phyloP scores from a whole-genome alignment of 805 yeast species.

The Komagataella pastoris region DNA sequence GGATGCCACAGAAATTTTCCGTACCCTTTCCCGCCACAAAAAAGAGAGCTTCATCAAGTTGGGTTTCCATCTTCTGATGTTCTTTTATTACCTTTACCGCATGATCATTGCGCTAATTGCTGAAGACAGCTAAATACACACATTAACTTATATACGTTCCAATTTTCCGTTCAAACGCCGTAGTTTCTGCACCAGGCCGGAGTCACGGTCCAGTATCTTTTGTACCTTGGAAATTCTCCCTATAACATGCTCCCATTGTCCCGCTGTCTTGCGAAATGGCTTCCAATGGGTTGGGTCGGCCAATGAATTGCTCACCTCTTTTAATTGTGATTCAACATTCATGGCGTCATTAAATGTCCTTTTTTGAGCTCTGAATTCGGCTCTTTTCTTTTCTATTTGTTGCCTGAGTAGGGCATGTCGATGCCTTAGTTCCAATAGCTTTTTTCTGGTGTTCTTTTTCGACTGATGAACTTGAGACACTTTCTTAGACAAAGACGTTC shows the following conservation, averaged over 20 bases:
- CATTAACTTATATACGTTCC: not conserved
- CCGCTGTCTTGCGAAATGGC: not conserved
- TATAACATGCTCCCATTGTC: not conserved
- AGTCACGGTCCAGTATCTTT: not conserved
- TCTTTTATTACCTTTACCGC: conserved; percentile 91
- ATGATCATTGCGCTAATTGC: conserved; percentile 89
- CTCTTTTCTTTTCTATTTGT: not conserved
- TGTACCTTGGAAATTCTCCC: not conserved
- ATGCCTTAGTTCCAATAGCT: not conserved
- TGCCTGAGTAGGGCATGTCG: not conserved
- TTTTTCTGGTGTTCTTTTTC: not conserved
- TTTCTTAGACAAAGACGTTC: not conserved
- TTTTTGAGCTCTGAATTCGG: not conserved
- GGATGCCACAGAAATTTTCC: conserved; percentile 95
- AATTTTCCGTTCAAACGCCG: not conserved
- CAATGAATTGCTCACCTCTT: not conserved
- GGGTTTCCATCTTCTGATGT: conserved; percentile 82
- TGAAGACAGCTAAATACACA: conserved; percentile 27
- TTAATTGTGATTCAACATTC: not conserved
- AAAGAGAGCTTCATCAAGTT: conserved; percentile 83
- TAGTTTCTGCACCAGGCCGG: not conserved
- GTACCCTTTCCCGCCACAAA: conserved; percentile 88
- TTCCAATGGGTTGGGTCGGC: not conserved
- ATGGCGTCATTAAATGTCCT: not conserved
- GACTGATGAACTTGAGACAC: not conserved